Evolutionary conservation across 2,329 filamentous ascomycete genomes (phyloP), one percentile per base, ranked within the genome.

Genomic region (Dothidotthia symphoricarpi): DNA sequence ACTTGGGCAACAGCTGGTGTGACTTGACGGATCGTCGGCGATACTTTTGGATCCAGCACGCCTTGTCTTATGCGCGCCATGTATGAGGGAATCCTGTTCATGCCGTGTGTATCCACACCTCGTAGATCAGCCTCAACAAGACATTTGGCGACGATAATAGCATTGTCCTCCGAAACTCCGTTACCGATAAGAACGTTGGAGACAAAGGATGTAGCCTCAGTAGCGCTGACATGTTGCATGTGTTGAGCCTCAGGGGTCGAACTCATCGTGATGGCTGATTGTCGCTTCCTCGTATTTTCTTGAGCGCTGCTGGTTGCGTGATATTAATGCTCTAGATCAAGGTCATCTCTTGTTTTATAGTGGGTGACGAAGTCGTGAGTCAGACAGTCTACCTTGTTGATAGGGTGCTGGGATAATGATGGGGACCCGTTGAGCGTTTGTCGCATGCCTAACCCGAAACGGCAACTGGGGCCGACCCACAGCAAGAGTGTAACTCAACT

Each of bases 21-120:
- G 31, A 81, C 65, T 47, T 84, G 75, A 0, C 57, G 70, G 2
- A 89, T 44, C 0, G 69, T 72, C 0, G 86, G 86, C 3, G 69
- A 61, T 1, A 82, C 82, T 9, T 60, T 63, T 9, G 82, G 71
- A 50, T 86, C 73, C 6, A 91, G 75, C 2, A 86, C 83, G 2
- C 82, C 81, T 56, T 83, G 75, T 2, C 84, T 79, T 46, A 90
- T 77, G 13, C 86, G 82, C 36, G 79, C 75, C 71, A 90, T 79
- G 69, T 91, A 91, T 0, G 82, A 86, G 1, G 86, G 85, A 27
- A 91, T 81, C 5, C 86, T 80, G 63, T 87, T 88, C 36, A 86
- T 80, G 43, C 83, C 86, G 61, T 91, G 86, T 0, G 85, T 88
- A 58, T 91, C 86, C 16, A 90, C 82, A 33, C 86, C 86, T 27